Conservation (phyloP, 228 moss, liverwort and hornwort genomes). For the Sphagnum magellanicum region DNA sequence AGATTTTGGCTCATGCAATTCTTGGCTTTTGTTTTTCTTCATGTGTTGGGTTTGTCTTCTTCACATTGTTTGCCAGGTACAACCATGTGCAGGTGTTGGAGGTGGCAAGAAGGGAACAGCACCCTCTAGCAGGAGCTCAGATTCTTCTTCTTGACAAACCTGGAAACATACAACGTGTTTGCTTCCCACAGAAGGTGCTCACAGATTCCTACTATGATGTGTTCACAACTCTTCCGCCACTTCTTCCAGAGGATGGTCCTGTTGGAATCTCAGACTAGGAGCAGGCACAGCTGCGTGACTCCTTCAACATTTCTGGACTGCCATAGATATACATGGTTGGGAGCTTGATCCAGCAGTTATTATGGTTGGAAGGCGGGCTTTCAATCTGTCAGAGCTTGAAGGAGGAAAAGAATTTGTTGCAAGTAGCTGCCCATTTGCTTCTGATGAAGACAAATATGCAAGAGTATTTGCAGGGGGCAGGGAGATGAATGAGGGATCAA, state of each 20-base stretch:
- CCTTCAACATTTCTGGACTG: conserved; percentile 68
- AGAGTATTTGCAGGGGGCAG: not conserved
- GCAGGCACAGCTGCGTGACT: conserved; percentile 72
- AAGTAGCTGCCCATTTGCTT: not conserved
- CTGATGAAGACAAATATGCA: not conserved
- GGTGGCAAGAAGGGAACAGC: conserved; percentile 47
- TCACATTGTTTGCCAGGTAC: conserved; percentile 13
- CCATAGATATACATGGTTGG: conserved; percentile 66
- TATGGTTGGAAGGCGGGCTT: conserved; percentile 58
- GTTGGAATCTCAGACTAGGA: conserved; percentile 78
- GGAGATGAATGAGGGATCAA: conserved; percentile 8
- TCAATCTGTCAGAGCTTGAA: conserved; percentile 56
- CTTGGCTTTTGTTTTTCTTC: not conserved
- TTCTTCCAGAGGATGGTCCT: conserved; percentile 62
- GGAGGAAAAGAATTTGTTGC: conserved; percentile 3
- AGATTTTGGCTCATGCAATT: not conserved
- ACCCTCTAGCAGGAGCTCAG: conserved; percentile 65
- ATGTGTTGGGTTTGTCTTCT: not conserved
- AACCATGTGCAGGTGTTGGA: conserved; percentile 75
- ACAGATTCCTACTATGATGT: conserved; percentile 84
- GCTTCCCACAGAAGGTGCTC: conserved; percentile 54
- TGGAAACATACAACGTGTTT: conserved; percentile 76
- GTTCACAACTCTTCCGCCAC: conserved; percentile 53
- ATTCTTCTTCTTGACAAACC: conserved; percentile 76
- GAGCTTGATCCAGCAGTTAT: conserved; percentile 73